phyloP scores from a whole-genome alignment of 169 alveolate species.

The Plasmodium malariae region DNA sequence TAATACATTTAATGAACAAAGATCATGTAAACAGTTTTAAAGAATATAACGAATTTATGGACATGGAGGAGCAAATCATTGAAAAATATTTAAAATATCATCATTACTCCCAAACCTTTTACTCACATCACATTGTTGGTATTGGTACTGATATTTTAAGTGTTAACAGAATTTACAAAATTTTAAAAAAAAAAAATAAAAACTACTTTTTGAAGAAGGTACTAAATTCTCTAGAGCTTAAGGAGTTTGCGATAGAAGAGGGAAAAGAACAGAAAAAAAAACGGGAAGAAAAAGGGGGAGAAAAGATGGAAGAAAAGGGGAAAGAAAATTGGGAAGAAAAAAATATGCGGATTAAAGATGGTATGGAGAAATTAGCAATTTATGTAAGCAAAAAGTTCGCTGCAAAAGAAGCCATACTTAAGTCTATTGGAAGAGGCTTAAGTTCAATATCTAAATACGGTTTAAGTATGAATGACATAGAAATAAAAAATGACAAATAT shows the following conservation, averaged over 20 bases:
- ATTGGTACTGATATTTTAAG: slow-evolving; percentile 49
- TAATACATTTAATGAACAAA: slow-evolving; percentile 55
- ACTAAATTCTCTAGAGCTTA: slow-evolving; percentile 27
- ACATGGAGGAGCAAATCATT: slow-evolving; percentile 40
- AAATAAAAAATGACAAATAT: slow-evolving; percentile 65
- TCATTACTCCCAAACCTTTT: slow-evolving; percentile 46
- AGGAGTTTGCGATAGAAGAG: slow-evolving; percentile 14
- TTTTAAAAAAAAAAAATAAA: slow-evolving; percentile 12
- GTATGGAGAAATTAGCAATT: slow-evolving; percentile 24
- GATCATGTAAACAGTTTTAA: slow-evolving; percentile 56
- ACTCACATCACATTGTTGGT: slow-evolving; percentile 48
- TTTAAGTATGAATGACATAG: slow-evolving; percentile 71
- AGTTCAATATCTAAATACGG: slow-evolving; percentile 72
- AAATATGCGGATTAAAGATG: not conserved
- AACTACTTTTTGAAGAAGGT: slow-evolving; percentile 36
- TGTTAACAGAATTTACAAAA: slow-evolving; percentile 54
- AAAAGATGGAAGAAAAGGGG: not conserved
- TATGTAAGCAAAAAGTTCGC: slow-evolving; percentile 70
- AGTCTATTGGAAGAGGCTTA: slow-evolving; percentile 61
- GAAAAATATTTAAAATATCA: slow-evolving; percentile 40
- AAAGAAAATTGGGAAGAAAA: not conserved
- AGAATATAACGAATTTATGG: slow-evolving; percentile 67
- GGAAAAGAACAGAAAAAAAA: not conserved
- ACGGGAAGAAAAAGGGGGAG: not conserved
- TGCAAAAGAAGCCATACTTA: slow-evolving; percentile 62